Percentiles rank a stretch among this genome's conserved stretches.
phyloP scores from a whole-genome alignment of 208 protist genomes.

The Leishmania tarentolae region DNA sequence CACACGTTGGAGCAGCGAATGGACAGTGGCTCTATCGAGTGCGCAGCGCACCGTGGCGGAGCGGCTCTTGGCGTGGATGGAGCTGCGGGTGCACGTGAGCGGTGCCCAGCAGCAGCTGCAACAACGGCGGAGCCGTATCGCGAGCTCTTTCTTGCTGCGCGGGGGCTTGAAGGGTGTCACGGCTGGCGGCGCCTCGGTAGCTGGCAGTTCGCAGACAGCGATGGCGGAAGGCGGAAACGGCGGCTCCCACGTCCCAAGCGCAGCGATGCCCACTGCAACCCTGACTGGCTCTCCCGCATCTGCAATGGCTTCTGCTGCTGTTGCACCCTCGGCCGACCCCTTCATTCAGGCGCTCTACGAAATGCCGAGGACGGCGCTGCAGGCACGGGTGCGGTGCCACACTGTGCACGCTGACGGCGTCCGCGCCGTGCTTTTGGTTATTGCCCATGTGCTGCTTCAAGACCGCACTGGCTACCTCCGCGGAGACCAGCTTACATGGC shows the following conservation, averaged over 20 bases:
- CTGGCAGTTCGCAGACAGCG: neutral
- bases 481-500: constrained; percentile 38
- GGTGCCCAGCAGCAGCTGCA: constrained; percentile 13
- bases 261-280: constrained; percentile 1
- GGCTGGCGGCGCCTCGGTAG: neutral
- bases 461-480: constrained; percentile 21
- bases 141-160: constrained; percentile 25
- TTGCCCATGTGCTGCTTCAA: constrained; percentile 44
- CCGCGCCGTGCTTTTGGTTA: constrained; percentile 54
- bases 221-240: neutral
- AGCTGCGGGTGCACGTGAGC: constrained; percentile 9
- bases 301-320: neutral
- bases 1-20: constrained; percentile 33
- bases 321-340: constrained; percentile 1
- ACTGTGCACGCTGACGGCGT: constrained; percentile 47
- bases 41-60: constrained; percentile 35
- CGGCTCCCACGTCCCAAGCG: neutral
- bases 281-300: neutral
- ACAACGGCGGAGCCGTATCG: constrained; percentile 24
- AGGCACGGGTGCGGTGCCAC: constrained; percentile 56
- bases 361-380: constrained; percentile 26
- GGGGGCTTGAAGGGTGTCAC: constrained; percentile 15
- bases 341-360: constrained; percentile 23
- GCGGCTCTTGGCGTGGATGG: constrained; percentile 29
- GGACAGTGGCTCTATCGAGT: constrained; percentile 16